Percentiles rank a stretch among this genome's conserved stretches.
Conservation (phyloP, 1,284 basidiomycete species). For the Calocybe gambosa region DNA sequence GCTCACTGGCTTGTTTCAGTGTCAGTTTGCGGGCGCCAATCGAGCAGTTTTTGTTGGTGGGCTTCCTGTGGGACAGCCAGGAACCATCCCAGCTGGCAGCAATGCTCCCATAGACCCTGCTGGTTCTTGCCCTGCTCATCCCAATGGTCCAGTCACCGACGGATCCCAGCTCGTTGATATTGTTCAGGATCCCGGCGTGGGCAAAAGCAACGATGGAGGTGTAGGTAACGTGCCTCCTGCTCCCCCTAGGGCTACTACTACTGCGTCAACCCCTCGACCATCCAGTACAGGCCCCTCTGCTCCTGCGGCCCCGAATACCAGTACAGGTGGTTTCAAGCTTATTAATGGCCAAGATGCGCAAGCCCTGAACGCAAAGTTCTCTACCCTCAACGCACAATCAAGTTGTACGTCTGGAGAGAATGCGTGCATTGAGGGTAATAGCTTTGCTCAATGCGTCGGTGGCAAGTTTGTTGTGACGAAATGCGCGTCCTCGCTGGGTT, state of each 20-base stretch:
- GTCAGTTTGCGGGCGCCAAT: constrained; percentile 37
- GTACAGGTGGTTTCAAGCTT: constrained; percentile 23
- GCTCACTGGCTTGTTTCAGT: constrained; percentile 40
- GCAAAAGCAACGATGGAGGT: constrained; percentile 15
- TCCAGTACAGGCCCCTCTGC: constrained; percentile 5
- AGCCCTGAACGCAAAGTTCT: constrained; percentile 35
- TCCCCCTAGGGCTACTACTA: constrained; percentile 3
- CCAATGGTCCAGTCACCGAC: constrained; percentile 32
- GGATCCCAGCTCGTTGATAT: constrained; percentile 38
- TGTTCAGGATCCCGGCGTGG: constrained; percentile 36
- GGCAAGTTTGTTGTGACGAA: constrained; percentile 30
- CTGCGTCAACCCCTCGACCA: constrained; percentile 2
- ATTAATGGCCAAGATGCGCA: constrained; percentile 38
- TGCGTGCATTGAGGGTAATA: constrained; percentile 27
- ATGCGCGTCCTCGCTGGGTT: constrained; percentile 30
- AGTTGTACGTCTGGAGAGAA: constrained; percentile 31
- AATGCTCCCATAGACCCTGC: constrained; percentile 27
- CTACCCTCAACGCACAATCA: constrained; percentile 28
- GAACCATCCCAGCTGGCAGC: constrained; percentile 35
- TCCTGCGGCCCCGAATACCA: neutral
- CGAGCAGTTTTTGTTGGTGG: constrained; percentile 32
- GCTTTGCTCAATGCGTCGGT: constrained; percentile 34
- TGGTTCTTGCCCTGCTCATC: constrained; percentile 36
- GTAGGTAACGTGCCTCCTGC: constrained; percentile 4
- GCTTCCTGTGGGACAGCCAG: constrained; percentile 27